phyloP scores from a whole-genome alignment of 306 rosid genomes.

The Ormosia semicastrata region DNA sequence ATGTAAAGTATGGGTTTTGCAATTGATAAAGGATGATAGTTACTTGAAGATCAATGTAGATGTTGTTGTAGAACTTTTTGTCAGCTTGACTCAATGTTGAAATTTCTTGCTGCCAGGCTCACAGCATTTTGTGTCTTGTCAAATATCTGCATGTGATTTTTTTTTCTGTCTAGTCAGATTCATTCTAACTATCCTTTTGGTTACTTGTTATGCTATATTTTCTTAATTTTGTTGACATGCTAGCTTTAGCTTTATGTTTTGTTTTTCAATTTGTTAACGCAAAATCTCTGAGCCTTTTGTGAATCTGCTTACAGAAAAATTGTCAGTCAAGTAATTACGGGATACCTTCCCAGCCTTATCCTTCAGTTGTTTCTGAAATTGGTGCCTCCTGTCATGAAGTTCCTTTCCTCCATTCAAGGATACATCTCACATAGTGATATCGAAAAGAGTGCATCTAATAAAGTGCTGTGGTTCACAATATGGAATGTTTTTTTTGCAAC shows the following conservation, averaged over 20 bases:
- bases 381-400: conserved; percentile 86
- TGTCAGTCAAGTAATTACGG: conserved; percentile 78
- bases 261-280: neutral
- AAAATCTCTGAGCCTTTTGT: conserved; percentile 24
- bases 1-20: neutral
- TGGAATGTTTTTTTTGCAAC: conserved; percentile 97
- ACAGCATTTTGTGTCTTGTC: neutral
- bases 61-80: neutral
- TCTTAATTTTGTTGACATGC: conserved; percentile 6
- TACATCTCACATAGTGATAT: conserved; percentile 69
- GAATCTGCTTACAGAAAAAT: conserved; percentile 58
- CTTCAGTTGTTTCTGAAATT: conserved; percentile 76
- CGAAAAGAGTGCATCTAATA: conserved; percentile 79
- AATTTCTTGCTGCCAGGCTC: conserved; percentile 7
- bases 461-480: conserved; percentile 92
- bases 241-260: neutral
- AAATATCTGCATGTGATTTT: neutral
- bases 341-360: conserved; percentile 94
- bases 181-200: neutral
- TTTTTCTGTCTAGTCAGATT: neutral
- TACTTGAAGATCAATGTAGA: neutral
- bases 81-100: neutral
- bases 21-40: neutral
- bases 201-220: neutral
- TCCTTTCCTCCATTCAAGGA: conserved; percentile 94